phyloP scores from a whole-genome alignment of 2,329 filamentous ascomycete species.

The Myriosclerotinia duriaeana region DNA sequence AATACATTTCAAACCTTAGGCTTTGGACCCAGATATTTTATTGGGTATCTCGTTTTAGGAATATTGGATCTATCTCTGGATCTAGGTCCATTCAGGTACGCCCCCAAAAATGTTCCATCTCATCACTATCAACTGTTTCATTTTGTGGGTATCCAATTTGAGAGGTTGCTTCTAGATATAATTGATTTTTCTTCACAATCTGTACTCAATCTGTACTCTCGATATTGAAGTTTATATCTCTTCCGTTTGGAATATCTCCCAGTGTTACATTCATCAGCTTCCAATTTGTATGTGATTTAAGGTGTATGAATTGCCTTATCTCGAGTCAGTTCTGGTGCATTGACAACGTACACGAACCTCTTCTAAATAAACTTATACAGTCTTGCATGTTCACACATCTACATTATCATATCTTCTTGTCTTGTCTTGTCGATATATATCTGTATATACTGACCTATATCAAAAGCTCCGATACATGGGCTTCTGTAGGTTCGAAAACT shows the following conservation, averaged over 20 bases:
- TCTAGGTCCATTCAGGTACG: conserved; percentile 18
- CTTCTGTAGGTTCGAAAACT: not conserved
- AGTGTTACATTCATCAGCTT: not conserved
- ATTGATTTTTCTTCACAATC: not conserved
- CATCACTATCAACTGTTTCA: conserved; percentile 5
- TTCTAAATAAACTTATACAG: not conserved
- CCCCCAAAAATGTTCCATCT: conserved; percentile 7
- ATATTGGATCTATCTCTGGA: conserved; percentile 11
- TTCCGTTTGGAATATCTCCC: not conserved
- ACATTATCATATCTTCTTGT: not conserved
- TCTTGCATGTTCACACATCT: not conserved
- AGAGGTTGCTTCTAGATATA: not conserved
- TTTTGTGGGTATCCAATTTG: conserved; percentile 14
- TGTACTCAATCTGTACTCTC: not conserved
- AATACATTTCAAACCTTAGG: not conserved
- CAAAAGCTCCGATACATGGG: conserved; percentile 4
- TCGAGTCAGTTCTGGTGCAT: conserved; percentile 16
- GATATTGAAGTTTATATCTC: not conserved
- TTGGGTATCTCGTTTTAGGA: conserved; percentile 2
- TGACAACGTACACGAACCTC: conserved; percentile 9
- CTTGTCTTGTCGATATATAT: not conserved
- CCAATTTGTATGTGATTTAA: not conserved
- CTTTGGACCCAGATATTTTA: not conserved
- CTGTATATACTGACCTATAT: conserved; percentile 1
- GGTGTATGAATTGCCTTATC: not conserved